Conservation (phyloP, 305 asterid genomes). For the Solanum chacoense region DNA sequence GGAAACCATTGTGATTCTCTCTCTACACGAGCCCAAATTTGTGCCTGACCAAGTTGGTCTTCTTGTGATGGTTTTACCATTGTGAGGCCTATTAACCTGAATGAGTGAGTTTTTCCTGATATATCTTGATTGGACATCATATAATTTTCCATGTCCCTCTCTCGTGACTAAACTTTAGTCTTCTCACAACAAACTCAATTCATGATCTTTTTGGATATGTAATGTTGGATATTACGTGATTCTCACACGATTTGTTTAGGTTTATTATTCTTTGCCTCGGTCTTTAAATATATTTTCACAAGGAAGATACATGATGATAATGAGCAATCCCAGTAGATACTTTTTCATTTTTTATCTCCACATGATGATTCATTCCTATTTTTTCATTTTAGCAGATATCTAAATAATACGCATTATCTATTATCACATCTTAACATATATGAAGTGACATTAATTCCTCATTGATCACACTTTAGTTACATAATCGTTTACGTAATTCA, state of each 20-base stretch:
- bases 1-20: not conserved
- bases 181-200: not conserved
- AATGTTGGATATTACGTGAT: not conserved
- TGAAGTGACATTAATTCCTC: not conserved
- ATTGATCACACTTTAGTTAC: not conserved
- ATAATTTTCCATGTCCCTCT: not conserved
- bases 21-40: not conserved
- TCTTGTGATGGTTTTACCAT: not conserved
- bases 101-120: slow-evolving; percentile 10
- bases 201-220: not conserved
- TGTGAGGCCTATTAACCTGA: not conserved
- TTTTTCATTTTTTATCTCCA: too few relatives aligned
- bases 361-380: not conserved
- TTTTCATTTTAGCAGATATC: not conserved
- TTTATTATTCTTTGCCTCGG: not conserved
- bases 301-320: not conserved
- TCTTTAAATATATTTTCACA: too few relatives aligned
- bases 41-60: not conserved
- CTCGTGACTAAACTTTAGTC: not conserved
- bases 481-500: too few relatives aligned
- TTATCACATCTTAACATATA: too few relatives aligned
- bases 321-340: not conserved
- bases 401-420: not conserved
- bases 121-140: too few relatives aligned
- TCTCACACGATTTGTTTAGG: not conserved